phyloP scores from a whole-genome alignment of 495 filamentous ascomycete genomes.

The Aspergillus baeticus region DNA sequence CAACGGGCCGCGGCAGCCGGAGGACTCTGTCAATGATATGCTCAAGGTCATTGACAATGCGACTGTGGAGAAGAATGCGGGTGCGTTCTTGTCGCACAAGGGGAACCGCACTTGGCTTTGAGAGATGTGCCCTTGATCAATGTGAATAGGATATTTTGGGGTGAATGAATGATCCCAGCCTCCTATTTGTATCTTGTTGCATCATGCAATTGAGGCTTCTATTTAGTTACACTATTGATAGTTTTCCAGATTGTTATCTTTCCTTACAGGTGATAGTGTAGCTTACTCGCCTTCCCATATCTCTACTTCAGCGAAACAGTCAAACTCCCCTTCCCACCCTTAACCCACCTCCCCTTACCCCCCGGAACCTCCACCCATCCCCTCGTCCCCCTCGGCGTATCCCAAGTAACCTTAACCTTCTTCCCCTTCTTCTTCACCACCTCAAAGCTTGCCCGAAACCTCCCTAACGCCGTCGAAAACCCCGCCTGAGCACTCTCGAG shows the following conservation, averaged over 20 bases:
- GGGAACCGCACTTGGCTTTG: slow-evolving; percentile 21
- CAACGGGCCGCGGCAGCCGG: slow-evolving; percentile 40
- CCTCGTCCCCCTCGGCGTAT: not conserved
- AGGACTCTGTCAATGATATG: slow-evolving; percentile 41
- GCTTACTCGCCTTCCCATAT: too few relatives aligned
- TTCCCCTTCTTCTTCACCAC: not conserved
- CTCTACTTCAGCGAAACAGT: not conserved
- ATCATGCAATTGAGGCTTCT: too few relatives aligned
- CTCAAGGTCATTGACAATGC: slow-evolving; percentile 42
- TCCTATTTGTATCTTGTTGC: too few relatives aligned
- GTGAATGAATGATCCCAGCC: too few relatives aligned
- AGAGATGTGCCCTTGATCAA: too few relatives aligned
- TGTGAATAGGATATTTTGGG: too few relatives aligned
- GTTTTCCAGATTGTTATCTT: too few relatives aligned
- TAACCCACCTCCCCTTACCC: not conserved
- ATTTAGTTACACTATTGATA: too few relatives aligned
- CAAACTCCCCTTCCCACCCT: not conserved
- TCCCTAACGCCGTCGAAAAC: slow-evolving; percentile 53
- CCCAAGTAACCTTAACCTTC: not conserved
- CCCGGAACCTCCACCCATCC: not conserved
- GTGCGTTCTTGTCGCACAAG: slow-evolving; percentile 53
- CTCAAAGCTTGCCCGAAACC: slow-evolving; percentile 36
- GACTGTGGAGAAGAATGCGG: slow-evolving; percentile 49
- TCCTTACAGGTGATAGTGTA: too few relatives aligned
- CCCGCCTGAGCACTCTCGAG: slow-evolving; percentile 53